A percentile compares a stretch with the other conserved stretches of the same genome.
These are phyloP conservation scores for Passalora sequoiae DNA, from an alignment of 2,329 filamentous ascomycete genomes.

Conservation along the genomic window DNA sequence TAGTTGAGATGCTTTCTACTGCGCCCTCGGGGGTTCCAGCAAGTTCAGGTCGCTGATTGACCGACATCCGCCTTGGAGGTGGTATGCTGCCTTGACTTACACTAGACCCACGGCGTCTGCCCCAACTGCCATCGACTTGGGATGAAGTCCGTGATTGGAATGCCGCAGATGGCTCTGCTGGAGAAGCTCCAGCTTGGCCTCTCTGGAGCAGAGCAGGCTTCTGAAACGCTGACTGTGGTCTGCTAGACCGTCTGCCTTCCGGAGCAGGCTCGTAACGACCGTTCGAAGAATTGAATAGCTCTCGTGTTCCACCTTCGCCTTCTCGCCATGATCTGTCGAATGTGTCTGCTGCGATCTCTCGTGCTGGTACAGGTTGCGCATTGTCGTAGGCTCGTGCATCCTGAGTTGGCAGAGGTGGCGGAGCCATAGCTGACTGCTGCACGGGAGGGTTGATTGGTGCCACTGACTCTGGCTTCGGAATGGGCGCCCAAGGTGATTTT, in stretches of 20 bases:
- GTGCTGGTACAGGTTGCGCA: conserved; percentile 53
- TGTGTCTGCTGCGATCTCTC: conserved; percentile 89
- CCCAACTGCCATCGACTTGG: conserved; percentile 61
- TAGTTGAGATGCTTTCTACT: conserved; percentile 16
- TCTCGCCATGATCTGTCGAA: conserved; percentile 86
- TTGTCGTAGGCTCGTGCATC: conserved; percentile 55
- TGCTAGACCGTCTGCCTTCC: conserved; percentile 65
- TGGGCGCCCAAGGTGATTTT: conserved; percentile 85
- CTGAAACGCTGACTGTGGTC: conserved; percentile 61
- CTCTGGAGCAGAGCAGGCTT: conserved; percentile 78
- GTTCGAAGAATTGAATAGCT: conserved; percentile 92
- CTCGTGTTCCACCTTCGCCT: conserved; percentile 57
- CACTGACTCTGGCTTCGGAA: conserved; percentile 79
- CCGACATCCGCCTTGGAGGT: conserved; percentile 59
- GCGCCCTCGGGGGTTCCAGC: conserved; percentile 15
- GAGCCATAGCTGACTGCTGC: conserved; percentile 39
- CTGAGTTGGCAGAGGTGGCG: conserved; percentile 41
- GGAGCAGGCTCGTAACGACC: conserved; percentile 85
- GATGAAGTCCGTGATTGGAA: conserved; percentile 72
- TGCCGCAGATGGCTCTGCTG: conserved; percentile 76
- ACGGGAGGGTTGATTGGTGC: conserved; percentile 60
- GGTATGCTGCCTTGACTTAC: conserved; percentile 80
- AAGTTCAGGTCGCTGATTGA: conserved; percentile 41
- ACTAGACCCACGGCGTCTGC: conserved; percentile 73
- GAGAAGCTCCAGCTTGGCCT: conserved; percentile 56